phyloP scores from a whole-genome alignment of 1,139 yeast species.

The Fermentozyma sake region DNA sequence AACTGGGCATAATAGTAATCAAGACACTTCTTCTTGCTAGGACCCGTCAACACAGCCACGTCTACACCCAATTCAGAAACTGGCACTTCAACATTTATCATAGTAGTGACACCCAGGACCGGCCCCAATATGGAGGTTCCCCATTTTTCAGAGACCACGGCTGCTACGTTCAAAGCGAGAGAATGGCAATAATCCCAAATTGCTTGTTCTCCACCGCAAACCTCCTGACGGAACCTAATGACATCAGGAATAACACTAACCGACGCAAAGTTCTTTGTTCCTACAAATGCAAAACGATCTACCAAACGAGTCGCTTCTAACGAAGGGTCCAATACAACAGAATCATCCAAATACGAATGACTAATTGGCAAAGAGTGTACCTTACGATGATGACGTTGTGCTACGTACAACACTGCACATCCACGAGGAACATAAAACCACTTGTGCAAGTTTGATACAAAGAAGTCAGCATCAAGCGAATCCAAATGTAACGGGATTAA shows the following conservation, averaged over 20 bases:
- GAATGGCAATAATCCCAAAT: constrained; percentile 45
- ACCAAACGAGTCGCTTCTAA: constrained; percentile 28
- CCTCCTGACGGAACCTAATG: constrained; percentile 43
- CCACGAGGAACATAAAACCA: constrained; percentile 63
- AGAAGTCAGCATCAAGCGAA: constrained; percentile 54
- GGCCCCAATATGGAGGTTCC: constrained; percentile 14
- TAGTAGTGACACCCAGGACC: constrained; percentile 28
- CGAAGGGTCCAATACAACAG: constrained; percentile 13
- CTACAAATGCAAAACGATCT: constrained; percentile 34
- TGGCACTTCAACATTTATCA: constrained; percentile 49
- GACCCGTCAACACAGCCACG: constrained; percentile 8
- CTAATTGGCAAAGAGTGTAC: constrained; percentile 62
- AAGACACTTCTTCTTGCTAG: no score
- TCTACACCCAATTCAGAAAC: constrained; percentile 10
- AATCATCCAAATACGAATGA: constrained; percentile 32
- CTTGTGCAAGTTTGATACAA: constrained; percentile 62
- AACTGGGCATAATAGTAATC: constrained; percentile 4
- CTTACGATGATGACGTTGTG: constrained; percentile 42
- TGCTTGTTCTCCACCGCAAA: constrained; percentile 59
- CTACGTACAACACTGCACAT: constrained; percentile 57
- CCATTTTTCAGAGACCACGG: constrained; percentile 34
- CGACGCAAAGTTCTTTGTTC: constrained; percentile 30
- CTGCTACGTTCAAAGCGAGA: constrained; percentile 43
- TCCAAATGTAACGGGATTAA: constrained; percentile 44
- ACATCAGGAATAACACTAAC: constrained; percentile 34